Base-by-base conservation (phyloP, 768 basidiomycete genomes). In the Xanthoconium stramineum region DNA sequence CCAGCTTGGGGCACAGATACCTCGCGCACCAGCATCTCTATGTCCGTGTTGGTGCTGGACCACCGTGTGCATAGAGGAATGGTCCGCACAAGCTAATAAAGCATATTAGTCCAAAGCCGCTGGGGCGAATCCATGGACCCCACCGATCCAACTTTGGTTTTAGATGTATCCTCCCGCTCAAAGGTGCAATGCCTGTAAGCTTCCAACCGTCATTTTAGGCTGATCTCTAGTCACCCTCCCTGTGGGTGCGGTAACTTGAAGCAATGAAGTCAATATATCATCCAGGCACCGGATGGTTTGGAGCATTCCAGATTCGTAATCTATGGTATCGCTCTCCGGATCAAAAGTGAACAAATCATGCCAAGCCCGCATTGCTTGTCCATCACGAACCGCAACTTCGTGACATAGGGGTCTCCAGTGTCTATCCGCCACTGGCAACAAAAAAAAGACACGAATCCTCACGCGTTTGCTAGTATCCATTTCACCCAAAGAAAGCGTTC, bases 161-260 rank as follows among this genome's bases (percentile, higher is more conserved):
- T 10, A 36, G 36, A 30, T 29, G 52, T 30, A 53, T 17, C 35
- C 53, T 44, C 32, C 53, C 53, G 14, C 52, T 32, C 35, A 44
- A 33, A 54, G 33, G 49, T 42, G 43, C 55, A 37, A 45, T 32
- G 5, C 53, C 52, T 13, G 29, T 42, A 33, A 56, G 53, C 19
- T 43, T 50, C 56, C 38, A 42, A 44, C 36, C 35, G 28, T 33
- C 15, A 1, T 28, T 50, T 20, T 29, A 3, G 37, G 10, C 30
- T 32, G 44, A 36, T 33, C 37, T 45, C 48, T 51, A n/a, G 29
- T 40, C 36, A 10, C 10, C 1, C 36, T 10, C 29, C 57, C 28
- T n/a, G 48, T 38, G 12, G 60, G 58, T 9, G 57, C 38, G 28
- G 58, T 32, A 46, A 24, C 24, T 24, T 24, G 24, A 24, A 54